Conservation (phyloP, 1,284 basidiomycete species). For the Rhizoctonia solani region DNA sequence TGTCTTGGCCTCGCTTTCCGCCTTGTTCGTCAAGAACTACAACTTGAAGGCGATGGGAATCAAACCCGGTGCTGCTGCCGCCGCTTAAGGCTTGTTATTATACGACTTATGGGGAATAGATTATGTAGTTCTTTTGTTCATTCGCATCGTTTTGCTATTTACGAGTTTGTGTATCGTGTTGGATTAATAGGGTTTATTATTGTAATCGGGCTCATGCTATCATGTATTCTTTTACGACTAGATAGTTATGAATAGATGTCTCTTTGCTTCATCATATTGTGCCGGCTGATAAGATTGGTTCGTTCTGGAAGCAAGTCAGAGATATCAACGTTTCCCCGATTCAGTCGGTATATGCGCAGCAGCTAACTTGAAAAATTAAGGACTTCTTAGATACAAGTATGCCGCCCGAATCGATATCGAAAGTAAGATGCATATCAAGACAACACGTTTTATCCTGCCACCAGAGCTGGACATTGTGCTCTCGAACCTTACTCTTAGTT, state of each 20-base stretch:
- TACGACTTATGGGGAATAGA: not conserved
- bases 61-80: constrained; percentile 38
- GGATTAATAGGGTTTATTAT: not conserved
- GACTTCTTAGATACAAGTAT: no score
- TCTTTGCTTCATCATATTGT: no score
- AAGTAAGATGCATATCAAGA: no score
- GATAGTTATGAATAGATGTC: not conserved
- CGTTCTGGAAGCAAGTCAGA: no score
- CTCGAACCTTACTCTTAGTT: no score
- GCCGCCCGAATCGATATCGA: no score
- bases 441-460: no score
- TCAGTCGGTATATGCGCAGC: no score
- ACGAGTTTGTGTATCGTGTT: not conserved
- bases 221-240: not conserved
- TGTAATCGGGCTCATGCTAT: not conserved
- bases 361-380: no score
- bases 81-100: not conserved
- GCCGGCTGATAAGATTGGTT: no score
- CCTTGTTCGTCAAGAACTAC: constrained; percentile 48
- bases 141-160: not conserved
- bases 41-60: constrained; percentile 47
- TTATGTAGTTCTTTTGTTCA: not conserved
- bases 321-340: no score
- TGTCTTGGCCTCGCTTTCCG: constrained; percentile 45
- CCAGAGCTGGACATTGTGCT: no score